Conservation (phyloP, 768 basidiomycete genomes). For the Rhodotorula paludigena region DNA sequence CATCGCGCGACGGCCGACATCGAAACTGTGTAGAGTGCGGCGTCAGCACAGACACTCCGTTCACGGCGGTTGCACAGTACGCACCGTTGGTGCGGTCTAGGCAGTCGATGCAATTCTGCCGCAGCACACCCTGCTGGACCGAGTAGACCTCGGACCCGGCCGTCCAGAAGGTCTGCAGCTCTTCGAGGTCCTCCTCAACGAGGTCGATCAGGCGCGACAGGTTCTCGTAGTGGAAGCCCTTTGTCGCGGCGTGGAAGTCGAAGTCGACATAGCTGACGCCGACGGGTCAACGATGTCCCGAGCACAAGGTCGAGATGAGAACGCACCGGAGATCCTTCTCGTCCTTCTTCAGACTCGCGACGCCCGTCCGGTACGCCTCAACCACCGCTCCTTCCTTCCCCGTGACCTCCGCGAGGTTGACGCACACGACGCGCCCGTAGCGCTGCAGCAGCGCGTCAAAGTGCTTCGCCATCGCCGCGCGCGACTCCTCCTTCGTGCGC, state of each 20-base stretch:
- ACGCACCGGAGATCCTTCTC: slow-evolving; percentile 47
- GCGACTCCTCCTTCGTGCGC: slow-evolving; percentile 36
- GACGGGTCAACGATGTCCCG: not conserved
- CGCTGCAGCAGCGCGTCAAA: slow-evolving; percentile 31
- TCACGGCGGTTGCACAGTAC: too few species aligned
- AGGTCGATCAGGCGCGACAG: slow-evolving; percentile 31
- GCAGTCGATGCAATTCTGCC: slow-evolving; percentile 42
- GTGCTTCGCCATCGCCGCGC: slow-evolving; percentile 35
- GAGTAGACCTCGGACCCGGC: slow-evolving; percentile 22
- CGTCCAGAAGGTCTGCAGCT: slow-evolving; percentile 38
- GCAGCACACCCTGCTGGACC: slow-evolving; percentile 31
- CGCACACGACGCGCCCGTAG: slow-evolving; percentile 58
- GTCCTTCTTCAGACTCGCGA: slow-evolving; percentile 52
- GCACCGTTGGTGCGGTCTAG: slow-evolving; percentile 42
- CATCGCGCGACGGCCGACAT: slow-evolving; percentile 84
- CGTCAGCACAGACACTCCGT: too few species aligned
- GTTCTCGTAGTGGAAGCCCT: slow-evolving; percentile 65
- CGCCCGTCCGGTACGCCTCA: slow-evolving; percentile 66
- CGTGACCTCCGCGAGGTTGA: slow-evolving; percentile 84
- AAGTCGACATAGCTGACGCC: slow-evolving; percentile 27
- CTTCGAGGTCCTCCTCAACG: slow-evolving; percentile 36
- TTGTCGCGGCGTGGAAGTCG: slow-evolving; percentile 50
- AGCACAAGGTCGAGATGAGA: too few species aligned
- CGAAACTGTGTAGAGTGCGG: too few species aligned
- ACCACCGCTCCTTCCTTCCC: slow-evolving; percentile 83